phyloP scores from a whole-genome alignment of 371 early-diverging fungal genomes.

The Mortierella sp. region DNA sequence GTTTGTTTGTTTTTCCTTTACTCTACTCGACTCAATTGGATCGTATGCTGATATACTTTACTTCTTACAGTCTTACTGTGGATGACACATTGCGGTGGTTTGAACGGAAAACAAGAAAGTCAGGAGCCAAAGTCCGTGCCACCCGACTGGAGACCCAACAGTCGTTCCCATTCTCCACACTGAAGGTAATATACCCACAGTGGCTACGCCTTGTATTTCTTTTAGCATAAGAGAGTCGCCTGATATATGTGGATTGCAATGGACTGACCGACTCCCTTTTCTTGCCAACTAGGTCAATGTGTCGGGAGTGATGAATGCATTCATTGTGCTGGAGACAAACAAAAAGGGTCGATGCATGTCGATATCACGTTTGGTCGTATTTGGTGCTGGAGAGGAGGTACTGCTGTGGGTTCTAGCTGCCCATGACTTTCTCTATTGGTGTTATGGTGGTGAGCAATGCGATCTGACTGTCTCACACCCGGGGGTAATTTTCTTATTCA shows the following conservation, averaged over 20 bases:
- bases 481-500: not conserved
- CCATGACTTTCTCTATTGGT: no score
- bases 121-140: conserved; percentile 26
- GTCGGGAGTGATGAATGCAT: conserved; percentile 36
- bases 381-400: conserved; percentile 55
- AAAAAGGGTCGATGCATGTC: conserved; percentile 28
- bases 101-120: conserved; percentile 18
- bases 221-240: not conserved
- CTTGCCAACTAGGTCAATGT: conserved; percentile 21
- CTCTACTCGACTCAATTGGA: not conserved
- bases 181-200: conserved; percentile 24
- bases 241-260: not conserved
- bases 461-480: not conserved
- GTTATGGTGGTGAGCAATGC: no score
- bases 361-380: conserved; percentile 42
- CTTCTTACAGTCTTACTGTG: conserved; percentile 28
- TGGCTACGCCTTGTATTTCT: not conserved
- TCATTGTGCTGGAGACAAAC: conserved; percentile 44
- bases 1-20: not conserved
- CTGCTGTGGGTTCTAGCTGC: not conserved
- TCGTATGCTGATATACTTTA: not conserved
- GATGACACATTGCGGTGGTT: conserved; percentile 51
- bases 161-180: conserved; percentile 30
- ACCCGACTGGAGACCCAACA: conserved; percentile 26
- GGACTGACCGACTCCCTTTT: not conserved